Base-by-base conservation (phyloP, 495 filamentous ascomycete species). In the Penicillium paxilli region DNA sequence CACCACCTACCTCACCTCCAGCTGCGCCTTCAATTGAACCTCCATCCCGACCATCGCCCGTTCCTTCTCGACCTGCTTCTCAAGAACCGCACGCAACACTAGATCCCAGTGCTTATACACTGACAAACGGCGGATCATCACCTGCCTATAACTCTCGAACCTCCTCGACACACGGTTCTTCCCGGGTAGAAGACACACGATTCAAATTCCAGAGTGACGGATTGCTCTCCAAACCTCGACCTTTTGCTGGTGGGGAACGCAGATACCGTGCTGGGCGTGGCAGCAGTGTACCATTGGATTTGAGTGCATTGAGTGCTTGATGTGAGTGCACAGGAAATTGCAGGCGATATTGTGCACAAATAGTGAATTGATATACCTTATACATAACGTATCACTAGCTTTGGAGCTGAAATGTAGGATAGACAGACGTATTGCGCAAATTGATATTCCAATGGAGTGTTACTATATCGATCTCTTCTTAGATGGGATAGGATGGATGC, bases 211-310 rank as follows among this genome's bases (percentile, higher is more conserved):
- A 90, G 59, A 78, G 83, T 25, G 93, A 98, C 51, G 83, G 81
- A 28, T 79, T 89, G 56, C 76, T 98, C 17, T 92, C 94, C 2
- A 92, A 89, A 62, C 93, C 94, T 38, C 80, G 92, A 52, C 83
- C 85, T 2, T 97, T 94, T 64, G 67, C 75, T 7, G 88, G 89
- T 3, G 84, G 78, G 24, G 68, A 75, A 28, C 90, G 89, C 64
- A 81, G 83, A 60, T 98, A 98, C 72, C 80, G 92, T 35, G 94
- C 93, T 22, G 94, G 94, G 8, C 81, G 92, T 65, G 93, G 90
- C 20, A 96, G 91, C 71, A 96, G 89, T 75, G 91, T 98, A 35
- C 94, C 94, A 35, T 78, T 98, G 63, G 90, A 98, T 75, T 72
- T 98, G 65, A 82, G 76, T 53, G 64, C 68, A 41, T 63, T 74